Base-by-base conservation (phyloP, 345 rosid genomes). In the Eucalyptus victrix region DNA sequence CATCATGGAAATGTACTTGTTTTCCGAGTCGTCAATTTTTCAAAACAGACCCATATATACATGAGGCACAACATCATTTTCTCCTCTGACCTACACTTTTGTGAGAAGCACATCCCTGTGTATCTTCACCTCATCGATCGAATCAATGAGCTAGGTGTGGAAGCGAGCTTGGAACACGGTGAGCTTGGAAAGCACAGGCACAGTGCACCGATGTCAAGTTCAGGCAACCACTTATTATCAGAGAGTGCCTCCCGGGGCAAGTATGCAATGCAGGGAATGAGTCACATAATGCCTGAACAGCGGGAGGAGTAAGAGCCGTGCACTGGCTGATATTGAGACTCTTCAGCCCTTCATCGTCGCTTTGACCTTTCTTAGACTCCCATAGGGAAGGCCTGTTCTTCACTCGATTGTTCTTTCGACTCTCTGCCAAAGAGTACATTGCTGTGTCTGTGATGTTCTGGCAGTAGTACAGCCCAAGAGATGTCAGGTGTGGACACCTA, bases 271-370 rank as follows among this genome's bases (percentile, higher is more conserved):
- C 97, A 1, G 99, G 99, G 88, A 97, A 97, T 1, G 97, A 95
- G 90, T 97, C 99, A 11, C 99, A 98, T 12, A 98, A 92, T 7
- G 97, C 96, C 94, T 98, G 99, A 89, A 97, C 99, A 1, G 99
- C 99, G 6, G 96, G 91, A 47, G 99, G 99, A 3, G 99, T 98
- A 7, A 98, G 96, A 8, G 98, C 97, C 4, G 99, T 98, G 94
- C 99, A 97, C 91, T 98, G 99, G 92, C 99, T 98, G 87, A 98
- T 97, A 92, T 98, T 98, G n/a, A 98, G 97, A 88, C 95, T 96
- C 91, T 87, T 94, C 44, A 98, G 93, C 88, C 99, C 99, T 92
- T 96, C 99, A 13, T 94, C 95, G 86, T 87, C 89, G 86, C 87
- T 50, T 28, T 89, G 92, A 50, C 91, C 93, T 76, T 95, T 94